Conservation (phyloP, 495 filamentous ascomycete genomes). For the Hyaloscypha variabilis region DNA sequence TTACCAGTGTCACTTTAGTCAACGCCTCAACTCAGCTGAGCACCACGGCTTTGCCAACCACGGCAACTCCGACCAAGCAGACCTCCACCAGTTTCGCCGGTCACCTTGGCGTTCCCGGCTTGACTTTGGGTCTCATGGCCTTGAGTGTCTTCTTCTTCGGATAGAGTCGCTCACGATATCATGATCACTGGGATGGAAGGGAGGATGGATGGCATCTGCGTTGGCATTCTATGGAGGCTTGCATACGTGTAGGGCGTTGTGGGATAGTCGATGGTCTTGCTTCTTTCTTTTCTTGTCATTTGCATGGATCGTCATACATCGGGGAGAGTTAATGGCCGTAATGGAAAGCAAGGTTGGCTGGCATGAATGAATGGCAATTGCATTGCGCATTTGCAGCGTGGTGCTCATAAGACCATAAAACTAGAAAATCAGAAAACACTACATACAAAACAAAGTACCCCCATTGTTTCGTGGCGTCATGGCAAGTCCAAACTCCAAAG, state of each 20-base stretch:
- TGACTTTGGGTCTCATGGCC: conserved; percentile 44
- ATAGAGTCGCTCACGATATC: conserved; percentile 1
- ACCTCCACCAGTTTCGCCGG: conserved; percentile 33
- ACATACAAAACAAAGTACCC: neutral
- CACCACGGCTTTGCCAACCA: conserved; percentile 25
- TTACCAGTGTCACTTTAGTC: conserved; percentile 35
- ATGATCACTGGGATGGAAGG: conserved; percentile 7
- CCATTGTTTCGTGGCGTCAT: neutral
- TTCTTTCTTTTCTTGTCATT: conserved; percentile 1
- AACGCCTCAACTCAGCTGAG: conserved; percentile 16
- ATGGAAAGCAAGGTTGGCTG: neutral
- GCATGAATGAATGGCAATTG: neutral
- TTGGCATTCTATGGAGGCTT: neutral
- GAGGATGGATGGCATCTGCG: neutral
- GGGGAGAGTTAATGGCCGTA: neutral
- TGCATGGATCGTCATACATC: neutral
- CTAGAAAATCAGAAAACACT: conserved; percentile 1
- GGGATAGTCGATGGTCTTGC: conserved; percentile 1
- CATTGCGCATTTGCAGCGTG: conserved; percentile 1
- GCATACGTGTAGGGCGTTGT: conserved; percentile 29
- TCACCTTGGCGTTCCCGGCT: conserved; percentile 41
- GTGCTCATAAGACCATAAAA: neutral
- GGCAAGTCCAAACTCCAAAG: no score
- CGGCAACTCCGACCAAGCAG: conserved; percentile 22
- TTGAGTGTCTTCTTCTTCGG: conserved; percentile 43